Evolutionary conservation across 345 rosid species (phyloP).

Genomic region (Rhizophora apiculata): DNA sequence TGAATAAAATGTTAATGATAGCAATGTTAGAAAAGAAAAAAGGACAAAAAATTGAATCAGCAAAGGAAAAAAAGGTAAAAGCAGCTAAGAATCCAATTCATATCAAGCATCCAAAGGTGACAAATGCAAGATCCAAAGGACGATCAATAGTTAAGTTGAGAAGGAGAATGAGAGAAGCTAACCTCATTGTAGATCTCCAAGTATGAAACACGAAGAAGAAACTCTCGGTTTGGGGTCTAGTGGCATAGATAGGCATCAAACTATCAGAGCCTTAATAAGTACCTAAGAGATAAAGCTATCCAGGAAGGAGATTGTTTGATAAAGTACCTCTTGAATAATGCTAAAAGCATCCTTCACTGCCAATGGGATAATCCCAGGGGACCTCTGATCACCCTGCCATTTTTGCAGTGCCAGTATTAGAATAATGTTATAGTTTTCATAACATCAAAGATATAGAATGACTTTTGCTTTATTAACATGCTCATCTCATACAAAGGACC

Average conservation of each 20-base stretch:
- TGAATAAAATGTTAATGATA: slow-evolving; percentile 19
- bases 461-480: not conserved
- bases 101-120: slow-evolving; percentile 15
- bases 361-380: slow-evolving; percentile 94
- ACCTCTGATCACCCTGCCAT: slow-evolving; percentile 99
- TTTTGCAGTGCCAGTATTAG: slow-evolving; percentile 13
- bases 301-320: slow-evolving; percentile 13
- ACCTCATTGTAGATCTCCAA: slow-evolving; percentile 99
- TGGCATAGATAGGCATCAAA: slow-evolving; percentile 19
- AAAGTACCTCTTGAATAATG: slow-evolving; percentile 90
- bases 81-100: slow-evolving; percentile 11
- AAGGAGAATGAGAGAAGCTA: slow-evolving; percentile 22
- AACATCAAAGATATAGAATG: slow-evolving; percentile 7
- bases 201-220: slow-evolving; percentile 95
- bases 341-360: slow-evolving; percentile 98
- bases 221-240: slow-evolving; percentile 92
- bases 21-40: not conserved
- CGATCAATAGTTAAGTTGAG: not conserved
- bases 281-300: not conserved
- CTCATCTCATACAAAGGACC: not conserved
- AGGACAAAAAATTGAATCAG: too few relatives aligned
- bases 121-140: slow-evolving; percentile 9
- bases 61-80: slow-evolving; percentile 7
- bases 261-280: slow-evolving; percentile 15
- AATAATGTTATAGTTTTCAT: not conserved